Evolutionary conservation across 2,329 filamentous ascomycete species (phyloP).

Genomic region (Trichoderma hamatum): DNA sequence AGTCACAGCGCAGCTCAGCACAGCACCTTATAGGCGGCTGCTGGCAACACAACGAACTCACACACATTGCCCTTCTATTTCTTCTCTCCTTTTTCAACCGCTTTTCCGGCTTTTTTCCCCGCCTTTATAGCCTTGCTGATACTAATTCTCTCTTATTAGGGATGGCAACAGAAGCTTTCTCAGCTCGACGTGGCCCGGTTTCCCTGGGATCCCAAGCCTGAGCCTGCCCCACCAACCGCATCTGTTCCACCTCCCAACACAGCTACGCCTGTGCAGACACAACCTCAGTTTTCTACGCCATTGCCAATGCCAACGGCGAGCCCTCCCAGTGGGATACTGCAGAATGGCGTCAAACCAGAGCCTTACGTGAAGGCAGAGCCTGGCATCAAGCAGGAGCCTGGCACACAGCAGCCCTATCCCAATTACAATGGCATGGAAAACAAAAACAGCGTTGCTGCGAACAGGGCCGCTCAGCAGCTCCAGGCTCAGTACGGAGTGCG

Average conservation of each 20-base stretch:
- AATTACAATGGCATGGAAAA: constrained; percentile 40
- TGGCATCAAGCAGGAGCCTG: constrained; percentile 51
- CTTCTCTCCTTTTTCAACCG: not conserved
- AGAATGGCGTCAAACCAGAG: constrained; percentile 50
- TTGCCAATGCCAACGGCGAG: constrained; percentile 38
- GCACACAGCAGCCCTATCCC: constrained; percentile 40
- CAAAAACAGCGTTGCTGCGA: constrained; percentile 50
- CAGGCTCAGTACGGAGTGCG: constrained; percentile 63
- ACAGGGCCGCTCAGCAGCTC: constrained; percentile 60
- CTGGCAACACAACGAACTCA: not conserved
- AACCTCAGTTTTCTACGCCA: constrained; percentile 40
- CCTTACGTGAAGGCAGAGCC: constrained; percentile 54
- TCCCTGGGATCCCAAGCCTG: constrained; percentile 90
- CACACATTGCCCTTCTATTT: not conserved
- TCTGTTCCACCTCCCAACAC: constrained; percentile 36
- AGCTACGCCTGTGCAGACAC: constrained; percentile 35
- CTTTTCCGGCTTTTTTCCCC: not conserved
- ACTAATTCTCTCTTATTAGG: constrained; percentile 55
- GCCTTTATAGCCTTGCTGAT: constrained; percentile 16
- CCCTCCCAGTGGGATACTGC: constrained; percentile 36
- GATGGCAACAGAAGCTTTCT: constrained; percentile 91
- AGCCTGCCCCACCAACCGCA: constrained; percentile 51
- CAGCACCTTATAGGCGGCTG: not conserved
- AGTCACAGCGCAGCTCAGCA: not conserved
- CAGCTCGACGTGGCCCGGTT: constrained; percentile 83